Percentiles rank a stretch among this genome's conserved stretches.
Conservation (phyloP, 805 yeast species). For the Myxozyma sirexii region DNA sequence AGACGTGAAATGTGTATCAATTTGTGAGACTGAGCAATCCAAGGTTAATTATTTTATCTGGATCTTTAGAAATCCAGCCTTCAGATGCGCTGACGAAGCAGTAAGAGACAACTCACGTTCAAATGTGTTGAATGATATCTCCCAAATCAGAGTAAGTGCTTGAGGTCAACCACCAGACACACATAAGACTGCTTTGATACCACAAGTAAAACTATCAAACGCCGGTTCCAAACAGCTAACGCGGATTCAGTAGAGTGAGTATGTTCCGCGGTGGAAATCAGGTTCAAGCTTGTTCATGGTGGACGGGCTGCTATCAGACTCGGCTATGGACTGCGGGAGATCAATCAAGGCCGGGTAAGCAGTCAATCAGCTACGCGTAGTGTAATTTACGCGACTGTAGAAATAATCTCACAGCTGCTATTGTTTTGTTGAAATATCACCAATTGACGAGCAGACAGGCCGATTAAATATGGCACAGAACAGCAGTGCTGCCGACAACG, state of each 20-base stretch:
- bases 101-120: neutral
- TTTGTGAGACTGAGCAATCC: neutral
- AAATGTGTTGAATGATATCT: neutral
- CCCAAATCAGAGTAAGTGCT: neutral
- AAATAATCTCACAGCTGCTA: too few species aligned
- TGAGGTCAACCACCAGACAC: neutral
- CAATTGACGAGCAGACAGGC: too few species aligned
- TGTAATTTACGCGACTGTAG: neutral
- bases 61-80: too few species aligned
- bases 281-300: too few species aligned
- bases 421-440: too few species aligned
- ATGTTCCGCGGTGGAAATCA: too few species aligned
- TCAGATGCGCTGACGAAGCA: neutral
- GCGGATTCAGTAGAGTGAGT: too few species aligned
- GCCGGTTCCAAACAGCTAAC: too few species aligned
- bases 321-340: too few species aligned
- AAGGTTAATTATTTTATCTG: too few species aligned
- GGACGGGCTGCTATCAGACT: too few species aligned
- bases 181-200: neutral
- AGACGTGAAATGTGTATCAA: neutral
- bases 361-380: neutral
- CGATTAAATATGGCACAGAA: neutral
- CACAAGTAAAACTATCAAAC: neutral
- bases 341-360: too few species aligned
- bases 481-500: conserved; percentile 10